phyloP scores from a whole-genome alignment of 2,329 filamentous ascomycete species.

The Alternaria sp. region DNA sequence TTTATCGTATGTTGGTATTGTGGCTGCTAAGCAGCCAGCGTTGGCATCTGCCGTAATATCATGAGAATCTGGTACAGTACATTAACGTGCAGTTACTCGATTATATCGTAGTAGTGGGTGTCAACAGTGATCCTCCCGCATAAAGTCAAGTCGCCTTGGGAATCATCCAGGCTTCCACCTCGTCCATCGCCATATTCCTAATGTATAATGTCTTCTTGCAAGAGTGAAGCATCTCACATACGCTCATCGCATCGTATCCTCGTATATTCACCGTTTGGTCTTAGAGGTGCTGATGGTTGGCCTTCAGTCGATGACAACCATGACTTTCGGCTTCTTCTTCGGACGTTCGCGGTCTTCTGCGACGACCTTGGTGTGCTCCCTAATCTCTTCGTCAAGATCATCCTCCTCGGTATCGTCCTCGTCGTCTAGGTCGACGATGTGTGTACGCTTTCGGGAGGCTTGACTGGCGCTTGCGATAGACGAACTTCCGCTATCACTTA shows the following conservation, averaged over 20 bases:
- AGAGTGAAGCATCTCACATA: no score
- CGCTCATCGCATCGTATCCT: no score
- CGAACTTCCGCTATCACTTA: neutral
- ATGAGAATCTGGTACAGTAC: neutral
- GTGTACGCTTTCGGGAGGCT: constrained; percentile 12
- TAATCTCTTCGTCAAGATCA: constrained; percentile 19
- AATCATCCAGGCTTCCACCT: neutral
- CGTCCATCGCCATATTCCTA: neutral
- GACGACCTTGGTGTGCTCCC: constrained; percentile 14
- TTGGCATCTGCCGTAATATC: neutral
- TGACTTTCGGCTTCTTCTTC: constrained; percentile 30
- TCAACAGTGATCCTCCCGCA: neutral
- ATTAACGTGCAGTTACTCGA: neutral
- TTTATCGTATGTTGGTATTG: neutral
- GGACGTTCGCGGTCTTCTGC: neutral
- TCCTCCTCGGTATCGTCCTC: constrained; percentile 18
- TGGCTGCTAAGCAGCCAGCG: neutral
- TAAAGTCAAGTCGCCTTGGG: neutral
- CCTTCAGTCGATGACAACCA: constrained; percentile 27
- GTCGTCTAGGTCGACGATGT: constrained; percentile 17
- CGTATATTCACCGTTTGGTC: no score
- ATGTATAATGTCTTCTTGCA: neutral
- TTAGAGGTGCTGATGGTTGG: neutral
- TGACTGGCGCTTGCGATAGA: neutral
- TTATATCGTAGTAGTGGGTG: neutral